Conservation (phyloP, 108 stramenopile genomes). For the Epipyxis sp. region DNA sequence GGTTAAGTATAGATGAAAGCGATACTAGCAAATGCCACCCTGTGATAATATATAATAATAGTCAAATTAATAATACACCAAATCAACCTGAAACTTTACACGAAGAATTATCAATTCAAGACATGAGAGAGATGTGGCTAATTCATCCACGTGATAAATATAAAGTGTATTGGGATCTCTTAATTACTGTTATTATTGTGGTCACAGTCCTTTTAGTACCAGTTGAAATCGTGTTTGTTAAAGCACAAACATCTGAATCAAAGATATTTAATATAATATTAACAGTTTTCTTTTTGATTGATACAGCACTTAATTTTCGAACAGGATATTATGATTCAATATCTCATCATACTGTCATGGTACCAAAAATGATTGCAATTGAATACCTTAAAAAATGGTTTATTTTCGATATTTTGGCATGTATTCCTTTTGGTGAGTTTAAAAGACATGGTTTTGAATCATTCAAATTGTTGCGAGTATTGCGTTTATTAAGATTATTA, state of each 20-base stretch:
- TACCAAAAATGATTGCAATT: constrained; percentile 41
- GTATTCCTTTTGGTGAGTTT: constrained; percentile 35
- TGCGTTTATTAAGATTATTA: constrained; percentile 62
- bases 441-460: no score
- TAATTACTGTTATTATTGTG: constrained; percentile 44
- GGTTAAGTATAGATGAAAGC: no score
- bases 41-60: no score
- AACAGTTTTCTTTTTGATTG: constrained; percentile 60
- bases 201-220: constrained; percentile 54
- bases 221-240: constrained; percentile 27
- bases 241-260: neutral
- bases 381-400: constrained; percentile 65
- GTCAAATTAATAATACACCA: no score
- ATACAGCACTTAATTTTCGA: constrained; percentile 65
- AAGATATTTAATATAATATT: constrained; percentile 47
- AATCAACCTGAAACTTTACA: no score
- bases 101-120: no score
- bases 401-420: constrained; percentile 53
- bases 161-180: constrained; percentile 57
- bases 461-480: constrained; percentile 62
- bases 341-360: constrained; percentile 57
- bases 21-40: no score
- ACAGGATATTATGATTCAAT: constrained; percentile 57
- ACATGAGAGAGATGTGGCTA: no score
- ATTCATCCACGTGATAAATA: neutral